Base-by-base conservation (phyloP, 1,284 basidiomycete genomes). In the Ustilago trichophora region DNA sequence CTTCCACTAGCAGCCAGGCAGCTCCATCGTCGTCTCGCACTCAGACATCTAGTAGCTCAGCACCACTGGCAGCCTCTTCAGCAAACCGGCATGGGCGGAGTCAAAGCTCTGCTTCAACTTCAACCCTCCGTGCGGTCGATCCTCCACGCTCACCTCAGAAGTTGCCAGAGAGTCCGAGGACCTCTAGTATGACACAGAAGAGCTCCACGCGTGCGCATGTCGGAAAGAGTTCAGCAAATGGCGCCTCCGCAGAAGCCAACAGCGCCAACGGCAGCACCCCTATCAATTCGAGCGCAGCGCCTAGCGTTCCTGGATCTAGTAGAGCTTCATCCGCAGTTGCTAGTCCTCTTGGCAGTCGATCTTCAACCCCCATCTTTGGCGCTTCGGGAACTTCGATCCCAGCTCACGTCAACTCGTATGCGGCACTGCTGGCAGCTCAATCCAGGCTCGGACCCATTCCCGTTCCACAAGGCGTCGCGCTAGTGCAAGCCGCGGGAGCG, bases 391-490 rank as follows among this genome's bases (percentile, higher is more conserved):
- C 33, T 3, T 45, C 54, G n/a, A 59, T 70, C 2, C 67, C 67
- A 2, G 52, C 67, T 15, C 67, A 70, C 24, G 59, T 65, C 34
- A 64, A 70, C 37, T 70, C 67, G 4, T 70, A 70, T 27, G 67
- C 67, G 2, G 60, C 67, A n/a, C 29, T 70, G 16, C 50, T 70
- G 9, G 67, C 67, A 24, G 67, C 67, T 15, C 60, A 70, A 37
- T 56, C 55, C 3, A 56, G 45, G 31, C 43, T 70, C 2, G 67
- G 67, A 5, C 67, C 67, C 3, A 70, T 70, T 8, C 60, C 67
- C 0, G 67, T 70, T 5, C 67, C 67, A 18, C 67, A 70, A 44
- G 67, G 67, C n/a, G 52, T 70, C 9, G 67, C 67, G 7, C 19
- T 70, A 11, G 56, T 56, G 6, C 62, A 70, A 41, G 57, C 59